Evolutionary conservation across 139 green algal species (phyloP).

Genomic region (Coelastrella sp.): DNA sequence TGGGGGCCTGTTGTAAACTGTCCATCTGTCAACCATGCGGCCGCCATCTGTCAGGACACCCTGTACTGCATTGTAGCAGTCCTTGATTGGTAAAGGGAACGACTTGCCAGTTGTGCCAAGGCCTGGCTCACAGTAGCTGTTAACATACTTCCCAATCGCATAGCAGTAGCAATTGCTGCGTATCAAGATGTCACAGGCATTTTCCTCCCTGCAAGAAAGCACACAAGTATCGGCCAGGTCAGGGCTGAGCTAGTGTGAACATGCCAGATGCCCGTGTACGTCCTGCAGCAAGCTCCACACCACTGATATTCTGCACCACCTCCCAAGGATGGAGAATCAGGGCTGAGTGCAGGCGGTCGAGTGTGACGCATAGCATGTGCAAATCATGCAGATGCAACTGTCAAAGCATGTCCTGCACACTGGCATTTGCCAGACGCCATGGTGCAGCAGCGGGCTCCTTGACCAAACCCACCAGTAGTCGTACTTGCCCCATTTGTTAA

Average conservation of each 20-base stretch:
- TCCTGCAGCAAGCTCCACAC: no score
- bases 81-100: conserved; percentile 21
- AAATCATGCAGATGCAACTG: no score
- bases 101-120: conserved; percentile 28
- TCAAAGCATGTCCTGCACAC: no score
- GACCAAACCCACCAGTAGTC: conserved; percentile 31
- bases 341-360: no score
- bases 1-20: conserved; percentile 5
- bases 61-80: conserved; percentile 27
- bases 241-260: no score
- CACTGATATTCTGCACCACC: no score
- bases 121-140: conserved; percentile 50
- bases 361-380: no score
- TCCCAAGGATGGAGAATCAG: no score
- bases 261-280: no score
- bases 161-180: conserved; percentile 54
- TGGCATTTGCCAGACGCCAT: no score
- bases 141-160: conserved; percentile 6
- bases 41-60: conserved; percentile 47
- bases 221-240: no score
- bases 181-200: conserved; percentile 47
- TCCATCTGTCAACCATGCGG: conserved; percentile 9
- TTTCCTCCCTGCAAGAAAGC: conserved; percentile 42
- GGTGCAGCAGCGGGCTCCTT: background rate
- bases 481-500: conserved; percentile 30